Conservation (phyloP, 768 basidiomycete genomes). For the Trichaptum fuscoviolaceum region DNA sequence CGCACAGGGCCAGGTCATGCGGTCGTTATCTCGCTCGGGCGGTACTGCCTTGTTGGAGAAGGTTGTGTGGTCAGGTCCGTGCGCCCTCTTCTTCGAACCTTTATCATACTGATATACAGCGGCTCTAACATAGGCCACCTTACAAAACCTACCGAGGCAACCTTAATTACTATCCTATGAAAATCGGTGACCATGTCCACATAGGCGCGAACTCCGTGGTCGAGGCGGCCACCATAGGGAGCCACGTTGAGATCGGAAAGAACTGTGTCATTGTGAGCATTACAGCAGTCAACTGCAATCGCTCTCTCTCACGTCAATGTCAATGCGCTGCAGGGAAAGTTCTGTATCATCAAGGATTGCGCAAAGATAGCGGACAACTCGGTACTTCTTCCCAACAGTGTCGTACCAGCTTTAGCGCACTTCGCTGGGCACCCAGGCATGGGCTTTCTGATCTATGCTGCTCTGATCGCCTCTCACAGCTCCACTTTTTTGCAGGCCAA, state of each 20-base stretch:
- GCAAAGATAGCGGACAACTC: constrained; percentile 86
- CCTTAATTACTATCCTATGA: constrained; percentile 98
- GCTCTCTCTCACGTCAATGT: neutral
- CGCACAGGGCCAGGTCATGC: constrained; percentile 88
- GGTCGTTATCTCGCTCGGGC: constrained; percentile 87
- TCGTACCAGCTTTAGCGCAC: constrained; percentile 81
- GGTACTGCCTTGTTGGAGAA: constrained; percentile 90
- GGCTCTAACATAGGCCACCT: constrained; percentile 50
- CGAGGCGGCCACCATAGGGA: constrained; percentile 93
- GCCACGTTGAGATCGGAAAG: constrained; percentile 91
- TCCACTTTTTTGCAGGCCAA: constrained; percentile 44
- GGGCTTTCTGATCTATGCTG: constrained; percentile 13
- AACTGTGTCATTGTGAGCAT: constrained; percentile 85
- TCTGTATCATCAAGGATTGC: constrained; percentile 95
- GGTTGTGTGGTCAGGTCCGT: constrained; percentile 79
- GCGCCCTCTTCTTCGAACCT: constrained; percentile 2
- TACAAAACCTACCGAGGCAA: constrained; percentile 88
- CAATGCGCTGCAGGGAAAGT: constrained; percentile 67
- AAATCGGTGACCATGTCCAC: constrained; percentile 92
- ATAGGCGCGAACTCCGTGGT: constrained; percentile 86
- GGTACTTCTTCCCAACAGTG: constrained; percentile 86
- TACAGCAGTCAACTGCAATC: constrained; percentile 8
- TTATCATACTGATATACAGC: neutral
- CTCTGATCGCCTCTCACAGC: neutral
- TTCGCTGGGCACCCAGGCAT: constrained; percentile 89